phyloP scores from a whole-genome alignment of 345 rosid genomes.

The Fremontodendron californicum region DNA sequence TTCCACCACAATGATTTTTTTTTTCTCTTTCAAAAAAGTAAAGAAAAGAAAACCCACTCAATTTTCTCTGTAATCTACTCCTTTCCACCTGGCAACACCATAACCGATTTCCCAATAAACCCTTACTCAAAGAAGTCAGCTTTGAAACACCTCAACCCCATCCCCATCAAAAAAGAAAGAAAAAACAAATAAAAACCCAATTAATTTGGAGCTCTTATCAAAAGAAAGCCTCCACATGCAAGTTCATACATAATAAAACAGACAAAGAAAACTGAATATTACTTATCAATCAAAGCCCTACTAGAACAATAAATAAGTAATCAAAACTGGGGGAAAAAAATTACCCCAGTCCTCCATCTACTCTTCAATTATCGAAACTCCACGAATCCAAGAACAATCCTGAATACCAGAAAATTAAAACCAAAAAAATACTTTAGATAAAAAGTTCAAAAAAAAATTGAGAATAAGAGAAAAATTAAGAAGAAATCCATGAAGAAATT shows the following conservation, averaged over 20 bases:
- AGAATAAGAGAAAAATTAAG: neutral
- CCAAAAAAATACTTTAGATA: neutral
- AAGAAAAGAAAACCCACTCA: neutral
- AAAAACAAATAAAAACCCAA: neutral
- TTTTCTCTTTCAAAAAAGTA: neutral
- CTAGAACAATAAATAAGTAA: neutral
- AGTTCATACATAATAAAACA: neutral
- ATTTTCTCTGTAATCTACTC: neutral
- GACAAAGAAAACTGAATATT: neutral
- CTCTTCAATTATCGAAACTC: neutral
- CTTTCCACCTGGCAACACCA: neutral
- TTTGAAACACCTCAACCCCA: neutral
- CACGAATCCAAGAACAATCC: slow-evolving; percentile 12
- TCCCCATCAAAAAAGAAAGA: neutral
- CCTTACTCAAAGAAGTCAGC: neutral
- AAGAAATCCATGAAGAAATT: neutral
- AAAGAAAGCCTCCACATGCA: neutral
- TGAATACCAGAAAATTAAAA: neutral
- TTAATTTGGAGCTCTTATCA: neutral
- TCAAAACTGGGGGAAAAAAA: neutral
- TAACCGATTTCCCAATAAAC: neutral
- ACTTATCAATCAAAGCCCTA: neutral
- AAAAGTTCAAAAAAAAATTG: neutral
- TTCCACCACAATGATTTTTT: neutral
- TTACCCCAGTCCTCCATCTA: slow-evolving; percentile 53